Evolutionary conservation across 805 yeast species (phyloP).

Genomic region (Nakazawaea laoshanensis): DNA sequence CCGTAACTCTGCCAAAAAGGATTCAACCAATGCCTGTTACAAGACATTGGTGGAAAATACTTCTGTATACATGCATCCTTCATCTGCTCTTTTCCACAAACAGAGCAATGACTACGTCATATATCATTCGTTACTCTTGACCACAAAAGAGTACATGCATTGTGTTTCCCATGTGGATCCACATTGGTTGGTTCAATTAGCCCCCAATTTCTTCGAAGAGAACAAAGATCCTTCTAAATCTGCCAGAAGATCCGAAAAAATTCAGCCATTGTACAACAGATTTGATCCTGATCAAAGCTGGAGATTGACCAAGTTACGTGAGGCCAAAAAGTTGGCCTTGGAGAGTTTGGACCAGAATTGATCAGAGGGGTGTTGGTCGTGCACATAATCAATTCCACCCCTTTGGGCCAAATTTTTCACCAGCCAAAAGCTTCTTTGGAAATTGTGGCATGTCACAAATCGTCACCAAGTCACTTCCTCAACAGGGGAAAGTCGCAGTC

Average conservation of each 20-base stretch:
- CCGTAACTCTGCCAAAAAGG: conserved; percentile 57
- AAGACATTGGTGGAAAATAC: conserved; percentile 58
- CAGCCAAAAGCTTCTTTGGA: too few species aligned
- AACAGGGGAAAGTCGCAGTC: conserved; percentile 49
- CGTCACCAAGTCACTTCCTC: conserved; percentile 8
- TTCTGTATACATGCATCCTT: conserved; percentile 80
- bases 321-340: conserved; percentile 20
- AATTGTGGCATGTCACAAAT: too few species aligned
- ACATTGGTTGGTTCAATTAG: conserved; percentile 62
- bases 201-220: conserved; percentile 63
- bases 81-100: conserved; percentile 56
- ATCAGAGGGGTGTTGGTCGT: too few species aligned
- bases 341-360: conserved; percentile 8
- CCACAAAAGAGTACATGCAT: conserved; percentile 88
- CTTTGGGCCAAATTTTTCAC: too few species aligned
- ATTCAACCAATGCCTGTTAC: conserved; percentile 47
- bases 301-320: conserved; percentile 49
- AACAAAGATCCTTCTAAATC: conserved; percentile 43
- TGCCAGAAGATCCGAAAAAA: conserved; percentile 50
- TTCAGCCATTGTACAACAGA: conserved; percentile 64
- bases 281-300: conserved; percentile 60
- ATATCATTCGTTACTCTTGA: conserved; percentile 73
- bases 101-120: conserved; percentile 64
- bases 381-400: too few species aligned
- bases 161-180: conserved; percentile 80